A percentile compares a stretch with the other conserved stretches of the same genome.
Conservation (phyloP, 1,284 basidiomycete genomes). For the Microbotryomycetes sp. region DNA sequence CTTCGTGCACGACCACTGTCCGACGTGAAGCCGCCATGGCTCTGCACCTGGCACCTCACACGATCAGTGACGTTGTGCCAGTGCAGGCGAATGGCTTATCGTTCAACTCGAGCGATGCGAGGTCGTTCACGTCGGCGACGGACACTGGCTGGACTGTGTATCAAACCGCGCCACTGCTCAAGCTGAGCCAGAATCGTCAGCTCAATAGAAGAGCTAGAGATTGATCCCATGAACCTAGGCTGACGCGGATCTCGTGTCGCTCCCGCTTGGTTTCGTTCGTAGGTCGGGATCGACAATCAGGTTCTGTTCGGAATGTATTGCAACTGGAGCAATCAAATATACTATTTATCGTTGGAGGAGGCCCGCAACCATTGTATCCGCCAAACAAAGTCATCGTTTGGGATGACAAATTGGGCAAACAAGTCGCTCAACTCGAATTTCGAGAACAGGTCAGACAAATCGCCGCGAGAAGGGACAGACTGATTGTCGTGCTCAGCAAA, state of each 20-base stretch:
- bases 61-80: constrained; percentile 70
- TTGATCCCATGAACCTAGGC: background rate
- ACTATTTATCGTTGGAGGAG: constrained; percentile 82
- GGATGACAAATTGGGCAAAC: constrained; percentile 66
- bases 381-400: constrained; percentile 90
- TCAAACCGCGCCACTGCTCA: constrained; percentile 65
- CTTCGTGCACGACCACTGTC: background rate
- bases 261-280: background rate
- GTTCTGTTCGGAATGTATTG: constrained; percentile 57
- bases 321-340: constrained; percentile 78
- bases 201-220: constrained; percentile 4
- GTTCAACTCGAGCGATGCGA: constrained; percentile 66
- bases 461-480: constrained; percentile 68
- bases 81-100: constrained; percentile 68
- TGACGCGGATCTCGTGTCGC: constrained; percentile 3
- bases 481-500: constrained; percentile 72
- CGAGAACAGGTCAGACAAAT: constrained; percentile 77
- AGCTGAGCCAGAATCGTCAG: constrained; percentile 72
- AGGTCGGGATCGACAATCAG: constrained; percentile 11
- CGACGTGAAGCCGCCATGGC: too few species aligned
- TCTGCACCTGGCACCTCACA: constrained; percentile 80
- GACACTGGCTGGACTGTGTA: constrained; percentile 83
- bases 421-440: constrained; percentile 87
- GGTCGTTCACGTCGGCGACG: constrained; percentile 70
- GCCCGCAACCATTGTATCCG: constrained; percentile 80